Conservation (phyloP, 2,329 filamentous ascomycete genomes). For the Fusarium nurragi region DNA sequence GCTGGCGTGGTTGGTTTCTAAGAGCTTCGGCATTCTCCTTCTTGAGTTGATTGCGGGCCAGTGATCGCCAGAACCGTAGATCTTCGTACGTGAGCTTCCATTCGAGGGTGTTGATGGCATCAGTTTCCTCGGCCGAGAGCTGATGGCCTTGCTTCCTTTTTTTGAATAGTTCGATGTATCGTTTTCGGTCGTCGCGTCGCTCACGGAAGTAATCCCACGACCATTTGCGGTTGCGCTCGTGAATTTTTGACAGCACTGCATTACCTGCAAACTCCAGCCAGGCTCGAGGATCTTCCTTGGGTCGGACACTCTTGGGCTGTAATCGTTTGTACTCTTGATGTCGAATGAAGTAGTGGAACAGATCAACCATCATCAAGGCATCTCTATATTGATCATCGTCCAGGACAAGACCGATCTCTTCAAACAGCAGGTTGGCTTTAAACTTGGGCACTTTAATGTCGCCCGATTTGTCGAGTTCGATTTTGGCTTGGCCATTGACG, state of each 20-base stretch:
- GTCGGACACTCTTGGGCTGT: conserved; percentile 81
- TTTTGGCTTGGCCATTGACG: conserved; percentile 92
- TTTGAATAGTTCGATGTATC: conserved; percentile 96
- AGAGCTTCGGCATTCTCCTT: conserved; percentile 95
- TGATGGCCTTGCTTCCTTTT: conserved; percentile 84
- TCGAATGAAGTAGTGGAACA: conserved; percentile 98
- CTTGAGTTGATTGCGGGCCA: conserved; percentile 91
- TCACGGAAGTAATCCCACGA: conserved; percentile 97
- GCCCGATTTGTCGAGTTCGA: conserved; percentile 94
- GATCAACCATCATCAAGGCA: conserved; percentile 95
- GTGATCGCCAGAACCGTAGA: conserved; percentile 93
- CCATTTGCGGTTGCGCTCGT: conserved; percentile 92
- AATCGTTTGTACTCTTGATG: conserved; percentile 97
- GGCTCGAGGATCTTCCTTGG: conserved; percentile 89
- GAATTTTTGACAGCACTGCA: conserved; percentile 91
- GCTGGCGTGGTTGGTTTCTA: conserved; percentile 64
- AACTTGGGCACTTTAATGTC: conserved; percentile 81
- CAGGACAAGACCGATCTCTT: conserved; percentile 97
- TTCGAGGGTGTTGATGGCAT: conserved; percentile 80
- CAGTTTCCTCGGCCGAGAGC: conserved; percentile 73
- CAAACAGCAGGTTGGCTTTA: conserved; percentile 91
- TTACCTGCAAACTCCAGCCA: conserved; percentile 94
- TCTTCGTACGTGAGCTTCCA: conserved; percentile 93
- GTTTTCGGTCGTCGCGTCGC: conserved; percentile 85
- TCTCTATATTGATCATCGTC: conserved; percentile 98